phyloP scores from a whole-genome alignment of 768 basidiomycete genomes.

The Mycena albidolilacea region DNA sequence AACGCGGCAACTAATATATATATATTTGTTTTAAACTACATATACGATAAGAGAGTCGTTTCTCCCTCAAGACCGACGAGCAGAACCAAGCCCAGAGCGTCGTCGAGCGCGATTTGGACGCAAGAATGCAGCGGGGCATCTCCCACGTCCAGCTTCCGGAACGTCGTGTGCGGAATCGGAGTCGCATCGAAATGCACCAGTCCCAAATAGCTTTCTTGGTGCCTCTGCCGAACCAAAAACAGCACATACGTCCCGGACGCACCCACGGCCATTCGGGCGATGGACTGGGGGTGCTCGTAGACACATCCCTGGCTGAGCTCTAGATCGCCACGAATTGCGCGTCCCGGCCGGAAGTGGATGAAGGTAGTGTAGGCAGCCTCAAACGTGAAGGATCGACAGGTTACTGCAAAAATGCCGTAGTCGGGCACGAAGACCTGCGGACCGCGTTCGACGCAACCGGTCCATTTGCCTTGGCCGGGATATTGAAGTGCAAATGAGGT shows the following conservation, averaged over 20 bases:
- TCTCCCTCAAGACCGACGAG: background rate
- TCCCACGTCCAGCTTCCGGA: background rate
- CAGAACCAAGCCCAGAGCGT: conserved; percentile 1
- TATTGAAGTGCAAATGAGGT: background rate
- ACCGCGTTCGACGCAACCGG: no score
- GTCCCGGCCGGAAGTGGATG: conserved; percentile 5
- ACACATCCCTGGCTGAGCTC: background rate
- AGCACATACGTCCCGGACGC: background rate
- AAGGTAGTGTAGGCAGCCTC: background rate
- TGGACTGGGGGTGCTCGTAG: background rate
- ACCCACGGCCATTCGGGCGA: background rate
- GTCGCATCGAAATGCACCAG: background rate
- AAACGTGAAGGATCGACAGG: background rate
- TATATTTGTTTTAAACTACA: background rate
- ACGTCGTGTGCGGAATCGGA: background rate
- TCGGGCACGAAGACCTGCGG: background rate
- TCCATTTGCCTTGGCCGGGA: no score
- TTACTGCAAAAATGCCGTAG: conserved; percentile 1
- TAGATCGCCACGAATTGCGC: background rate
- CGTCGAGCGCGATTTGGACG: background rate
- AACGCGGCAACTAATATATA: no score
- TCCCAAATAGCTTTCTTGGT: no score
- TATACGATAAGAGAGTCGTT: background rate
- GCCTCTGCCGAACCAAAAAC: no score
- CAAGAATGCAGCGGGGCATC: background rate